A percentile compares a stretch with the other conserved stretches of the same genome.
Conservation (phyloP, 257 asterid genomes). For the Lithospermum erythrorhizon region DNA sequence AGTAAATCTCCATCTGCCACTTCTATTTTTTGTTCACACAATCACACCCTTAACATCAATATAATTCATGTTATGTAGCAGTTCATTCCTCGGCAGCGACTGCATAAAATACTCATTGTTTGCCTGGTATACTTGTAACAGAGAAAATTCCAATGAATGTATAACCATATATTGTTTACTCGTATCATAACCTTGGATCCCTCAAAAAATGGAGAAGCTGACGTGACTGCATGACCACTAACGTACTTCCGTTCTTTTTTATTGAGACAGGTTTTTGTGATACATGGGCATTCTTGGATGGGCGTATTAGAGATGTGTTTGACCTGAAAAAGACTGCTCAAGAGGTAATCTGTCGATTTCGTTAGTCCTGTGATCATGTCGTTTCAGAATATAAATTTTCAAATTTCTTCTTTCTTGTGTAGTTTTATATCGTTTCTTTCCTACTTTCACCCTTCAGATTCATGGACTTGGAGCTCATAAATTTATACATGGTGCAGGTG, state of each 20-base stretch:
- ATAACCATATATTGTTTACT: no score
- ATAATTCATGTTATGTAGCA: not conserved
- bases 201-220: not conserved
- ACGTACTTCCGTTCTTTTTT: constrained; percentile 1
- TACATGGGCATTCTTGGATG: constrained; percentile 81
- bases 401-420: not conserved
- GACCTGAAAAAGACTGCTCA: constrained; percentile 65
- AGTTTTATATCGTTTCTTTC: not conserved
- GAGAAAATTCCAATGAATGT: no score
- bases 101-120: no score
- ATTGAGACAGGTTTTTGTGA: constrained; percentile 53
- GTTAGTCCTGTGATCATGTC: not conserved
- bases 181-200: no score
- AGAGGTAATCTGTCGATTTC: constrained; percentile 43
- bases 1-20: no score
- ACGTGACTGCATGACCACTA: not conserved
- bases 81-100: not conserved
- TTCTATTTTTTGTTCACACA: no score
- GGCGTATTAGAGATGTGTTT: constrained; percentile 70
- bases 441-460: not conserved
- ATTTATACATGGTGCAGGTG: constrained; percentile 39
- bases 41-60: no score
- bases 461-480: constrained; percentile 13
- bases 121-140: no score
- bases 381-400: not conserved